Percentiles rank a stretch among this genome's conserved stretches.
phyloP scores from a whole-genome alignment of 129 eudicot genomes.

The Centrapalus pauciflorus region DNA sequence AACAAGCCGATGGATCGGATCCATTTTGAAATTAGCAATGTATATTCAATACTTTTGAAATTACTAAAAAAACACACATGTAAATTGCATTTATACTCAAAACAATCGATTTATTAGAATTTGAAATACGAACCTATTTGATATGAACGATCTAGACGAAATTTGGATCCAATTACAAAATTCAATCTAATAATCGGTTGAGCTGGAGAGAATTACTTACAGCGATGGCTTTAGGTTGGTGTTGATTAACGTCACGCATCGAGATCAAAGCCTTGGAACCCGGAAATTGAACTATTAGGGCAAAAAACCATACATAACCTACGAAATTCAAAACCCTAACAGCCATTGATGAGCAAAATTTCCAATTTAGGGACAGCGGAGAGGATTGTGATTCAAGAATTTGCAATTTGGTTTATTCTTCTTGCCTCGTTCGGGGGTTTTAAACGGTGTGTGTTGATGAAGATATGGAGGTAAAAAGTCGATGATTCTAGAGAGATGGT shows the following conservation, averaged over 20 bases:
- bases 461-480: constrained; percentile 12
- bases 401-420: constrained; percentile 4
- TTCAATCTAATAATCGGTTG: background rate
- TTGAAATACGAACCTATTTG: background rate
- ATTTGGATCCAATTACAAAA: background rate
- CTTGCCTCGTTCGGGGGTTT: background rate
- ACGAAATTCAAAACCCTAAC: constrained; percentile 10
- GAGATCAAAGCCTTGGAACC: constrained; percentile 56
- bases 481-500: constrained; percentile 25
- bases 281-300: constrained; percentile 33
- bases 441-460: constrained; percentile 3
- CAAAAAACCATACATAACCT: constrained; percentile 17
- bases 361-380: background rate
- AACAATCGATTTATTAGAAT: background rate
- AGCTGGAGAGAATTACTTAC: constrained; percentile 34
- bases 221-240: constrained; percentile 70
- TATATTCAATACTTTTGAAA: background rate
- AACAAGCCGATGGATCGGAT: constrained; percentile 8
- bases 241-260: constrained; percentile 37
- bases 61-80: background rate
- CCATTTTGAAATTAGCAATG: background rate
- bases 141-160: background rate
- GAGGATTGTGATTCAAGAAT: background rate
- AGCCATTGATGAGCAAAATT: constrained; percentile 23
- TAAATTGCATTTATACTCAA: background rate